A percentile compares a stretch with the other conserved stretches of the same genome.
These are phyloP conservation scores for Rhizophlyctis rosea DNA, from an alignment of 192 early-diverging fungal species.

Conservation along the genomic window DNA sequence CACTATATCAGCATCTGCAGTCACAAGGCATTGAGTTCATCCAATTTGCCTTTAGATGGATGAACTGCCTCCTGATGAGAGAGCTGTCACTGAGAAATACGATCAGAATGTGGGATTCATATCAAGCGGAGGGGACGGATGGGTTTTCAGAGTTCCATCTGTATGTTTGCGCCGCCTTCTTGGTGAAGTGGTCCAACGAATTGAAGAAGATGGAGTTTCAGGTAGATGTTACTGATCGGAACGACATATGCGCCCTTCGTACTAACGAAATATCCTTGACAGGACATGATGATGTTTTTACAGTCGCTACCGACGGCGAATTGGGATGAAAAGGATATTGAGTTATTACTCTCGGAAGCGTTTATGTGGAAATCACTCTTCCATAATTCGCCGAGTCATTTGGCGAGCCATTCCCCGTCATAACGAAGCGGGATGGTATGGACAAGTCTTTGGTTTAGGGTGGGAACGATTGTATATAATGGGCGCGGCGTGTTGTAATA, in stretches of 20 bases:
- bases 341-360: slow-evolving; percentile 90
- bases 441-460: too few relatives aligned
- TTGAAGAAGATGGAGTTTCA: slow-evolving; percentile 88
- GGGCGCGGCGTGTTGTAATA: too few relatives aligned
- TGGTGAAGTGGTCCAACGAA: slow-evolving; percentile 91
- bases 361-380: slow-evolving; percentile 97
- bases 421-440: too few relatives aligned
- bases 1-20: slow-evolving; percentile 77
- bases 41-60: slow-evolving; percentile 99
- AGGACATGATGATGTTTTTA: slow-evolving; percentile 90
- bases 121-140: slow-evolving; percentile 81
- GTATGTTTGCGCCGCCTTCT: slow-evolving; percentile 97
- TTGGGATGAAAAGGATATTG: slow-evolving; percentile 91
- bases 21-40: slow-evolving; percentile 93
- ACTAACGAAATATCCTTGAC: background rate
- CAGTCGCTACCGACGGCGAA: slow-evolving; percentile 81
- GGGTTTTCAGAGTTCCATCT: slow-evolving; percentile 96
- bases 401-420: too few relatives aligned
- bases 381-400: slow-evolving; percentile 86
- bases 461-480: too few relatives aligned
- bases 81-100: slow-evolving; percentile 83
- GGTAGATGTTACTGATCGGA: slow-evolving; percentile 39
- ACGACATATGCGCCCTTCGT: too few relatives aligned
- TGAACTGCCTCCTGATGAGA: slow-evolving; percentile 98
- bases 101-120: slow-evolving; percentile 99